Conservation (phyloP, 1,139 yeast species). For the Taiozyma sp. region DNA sequence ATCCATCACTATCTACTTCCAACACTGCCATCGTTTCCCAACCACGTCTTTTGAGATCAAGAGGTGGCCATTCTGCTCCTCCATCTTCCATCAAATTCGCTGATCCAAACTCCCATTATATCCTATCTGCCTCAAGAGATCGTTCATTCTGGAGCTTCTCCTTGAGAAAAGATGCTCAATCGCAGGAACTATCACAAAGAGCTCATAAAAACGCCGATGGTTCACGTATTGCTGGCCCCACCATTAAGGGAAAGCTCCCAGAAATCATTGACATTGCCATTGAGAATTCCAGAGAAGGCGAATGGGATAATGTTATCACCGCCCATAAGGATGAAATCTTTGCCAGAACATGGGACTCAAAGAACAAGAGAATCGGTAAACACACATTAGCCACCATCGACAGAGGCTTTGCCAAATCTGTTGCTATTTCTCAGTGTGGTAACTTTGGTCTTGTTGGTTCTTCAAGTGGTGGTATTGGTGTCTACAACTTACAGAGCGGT, state of each 20-base stretch:
- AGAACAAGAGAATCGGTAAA: conserved; percentile 75
- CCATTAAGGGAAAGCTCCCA: conserved; percentile 54
- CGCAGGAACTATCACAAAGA: conserved; percentile 88
- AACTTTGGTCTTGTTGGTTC: conserved; percentile 96
- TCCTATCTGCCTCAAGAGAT: conserved; percentile 86
- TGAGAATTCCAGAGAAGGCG: conserved; percentile 75
- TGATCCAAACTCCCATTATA: conserved; percentile 64
- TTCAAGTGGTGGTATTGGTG: conserved; percentile 80
- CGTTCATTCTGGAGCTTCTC: conserved; percentile 88
- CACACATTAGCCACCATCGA: conserved; percentile 70
- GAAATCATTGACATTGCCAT: conserved; percentile 73
- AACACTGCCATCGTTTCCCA: conserved; percentile 58
- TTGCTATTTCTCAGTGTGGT: conserved; percentile 87
- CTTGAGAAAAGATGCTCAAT: conserved; percentile 92
- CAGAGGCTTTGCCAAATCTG: conserved; percentile 75
- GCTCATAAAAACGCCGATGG: conserved; percentile 50
- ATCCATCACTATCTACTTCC: conserved; percentile 64
- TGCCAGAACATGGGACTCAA: conserved; percentile 94
- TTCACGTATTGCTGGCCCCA: conserved; percentile 55
- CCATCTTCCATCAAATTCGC: conserved; percentile 78
- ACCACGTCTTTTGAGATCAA: conserved; percentile 85
- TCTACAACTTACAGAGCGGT: conserved; percentile 91
- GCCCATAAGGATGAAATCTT: conserved; percentile 80
- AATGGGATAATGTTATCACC: conserved; percentile 95
- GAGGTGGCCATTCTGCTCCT: conserved; percentile 97